These are phyloP conservation scores for Tetradesmus lagerheimii DNA, from an alignment of 139 green algal genomes.

Conservation along the genomic window DNA sequence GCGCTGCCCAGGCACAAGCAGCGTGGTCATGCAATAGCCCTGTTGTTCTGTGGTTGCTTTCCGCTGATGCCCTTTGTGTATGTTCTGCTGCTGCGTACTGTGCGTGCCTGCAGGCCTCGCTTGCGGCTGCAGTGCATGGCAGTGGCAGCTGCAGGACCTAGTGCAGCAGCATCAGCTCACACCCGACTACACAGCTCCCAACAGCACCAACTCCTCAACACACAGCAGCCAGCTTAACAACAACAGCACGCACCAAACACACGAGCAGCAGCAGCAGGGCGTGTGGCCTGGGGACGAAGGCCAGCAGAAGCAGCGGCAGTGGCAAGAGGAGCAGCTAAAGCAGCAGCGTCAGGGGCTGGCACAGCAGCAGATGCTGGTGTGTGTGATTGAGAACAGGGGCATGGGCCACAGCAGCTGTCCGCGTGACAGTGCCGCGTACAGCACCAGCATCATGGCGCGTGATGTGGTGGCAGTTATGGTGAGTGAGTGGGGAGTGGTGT, in stretches of 20 bases:
- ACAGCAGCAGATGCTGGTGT: constrained; percentile 49
- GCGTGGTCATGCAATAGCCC: no score
- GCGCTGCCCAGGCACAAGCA: background rate
- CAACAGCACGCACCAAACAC: background rate
- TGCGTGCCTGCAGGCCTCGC: constrained; percentile 28
- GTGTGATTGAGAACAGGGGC: constrained; percentile 72
- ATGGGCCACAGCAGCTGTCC: constrained; percentile 65
- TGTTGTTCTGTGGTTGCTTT: no score
- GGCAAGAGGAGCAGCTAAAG: background rate
- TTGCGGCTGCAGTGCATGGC: constrained; percentile 36
- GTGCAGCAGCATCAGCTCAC: constrained; percentile 21
- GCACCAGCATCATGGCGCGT: constrained; percentile 66
- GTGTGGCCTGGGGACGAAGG: background rate
- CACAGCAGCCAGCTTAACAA: background rate
- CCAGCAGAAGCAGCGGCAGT: background rate
- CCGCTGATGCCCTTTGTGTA: background rate
- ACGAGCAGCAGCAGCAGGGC: constrained; percentile 3
- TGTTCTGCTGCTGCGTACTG: background rate
- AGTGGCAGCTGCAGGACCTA: constrained; percentile 47
- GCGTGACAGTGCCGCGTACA: constrained; percentile 44
- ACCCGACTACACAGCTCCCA: constrained; percentile 3
- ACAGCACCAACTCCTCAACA: background rate
- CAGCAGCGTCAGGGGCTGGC: background rate
- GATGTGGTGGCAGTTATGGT: constrained; percentile 55
- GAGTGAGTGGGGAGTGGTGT: background rate